These are phyloP conservation scores for Lichina pygmaea DNA, from an alignment of 495 filamentous ascomycete genomes.

Conservation along the genomic window DNA sequence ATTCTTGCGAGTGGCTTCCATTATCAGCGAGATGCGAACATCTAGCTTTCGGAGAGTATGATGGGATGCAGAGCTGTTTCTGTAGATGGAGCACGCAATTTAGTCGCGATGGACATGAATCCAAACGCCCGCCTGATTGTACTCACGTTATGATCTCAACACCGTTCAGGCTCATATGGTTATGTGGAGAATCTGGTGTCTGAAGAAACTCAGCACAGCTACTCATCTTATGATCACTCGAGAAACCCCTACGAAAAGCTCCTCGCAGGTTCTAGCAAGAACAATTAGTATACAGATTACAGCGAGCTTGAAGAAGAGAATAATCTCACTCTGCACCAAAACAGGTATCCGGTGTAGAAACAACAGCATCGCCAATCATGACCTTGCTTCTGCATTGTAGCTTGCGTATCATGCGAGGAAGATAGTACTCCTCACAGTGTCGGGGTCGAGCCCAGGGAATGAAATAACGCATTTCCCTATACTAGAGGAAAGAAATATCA, in stretches of 20 bases:
- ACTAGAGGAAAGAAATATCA: constrained; percentile 15
- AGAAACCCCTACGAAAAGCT: constrained; percentile 44
- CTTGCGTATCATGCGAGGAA: constrained; percentile 35
- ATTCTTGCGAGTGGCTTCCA: constrained; percentile 40
- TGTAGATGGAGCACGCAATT: constrained; percentile 46
- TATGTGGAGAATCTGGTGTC: constrained; percentile 12
- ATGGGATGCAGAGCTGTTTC: constrained; percentile 31
- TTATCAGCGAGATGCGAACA: constrained; percentile 44
- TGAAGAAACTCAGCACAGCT: neutral
- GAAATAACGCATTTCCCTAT: constrained; percentile 42
- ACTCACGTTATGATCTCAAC: constrained; percentile 27
- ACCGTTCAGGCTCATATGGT: constrained; percentile 26
- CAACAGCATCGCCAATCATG: constrained; percentile 50
- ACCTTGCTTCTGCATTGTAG: constrained; percentile 34
- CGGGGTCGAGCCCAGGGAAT: constrained; percentile 32
- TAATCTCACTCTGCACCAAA: constrained; percentile 27
- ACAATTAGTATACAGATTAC: no score
- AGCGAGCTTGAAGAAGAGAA: no score
- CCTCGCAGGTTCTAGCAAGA: constrained; percentile 32
- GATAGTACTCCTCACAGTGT: constrained; percentile 42
- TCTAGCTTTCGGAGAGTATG: constrained; percentile 48
- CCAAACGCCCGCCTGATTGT: no score
- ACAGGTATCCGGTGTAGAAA: constrained; percentile 43
- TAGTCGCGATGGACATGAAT: constrained; percentile 34
- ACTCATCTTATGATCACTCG: constrained; percentile 4